These are phyloP conservation scores for Phylloporus sp. DNA, from an alignment of 768 basidiomycete species.

Conservation along the genomic window DNA sequence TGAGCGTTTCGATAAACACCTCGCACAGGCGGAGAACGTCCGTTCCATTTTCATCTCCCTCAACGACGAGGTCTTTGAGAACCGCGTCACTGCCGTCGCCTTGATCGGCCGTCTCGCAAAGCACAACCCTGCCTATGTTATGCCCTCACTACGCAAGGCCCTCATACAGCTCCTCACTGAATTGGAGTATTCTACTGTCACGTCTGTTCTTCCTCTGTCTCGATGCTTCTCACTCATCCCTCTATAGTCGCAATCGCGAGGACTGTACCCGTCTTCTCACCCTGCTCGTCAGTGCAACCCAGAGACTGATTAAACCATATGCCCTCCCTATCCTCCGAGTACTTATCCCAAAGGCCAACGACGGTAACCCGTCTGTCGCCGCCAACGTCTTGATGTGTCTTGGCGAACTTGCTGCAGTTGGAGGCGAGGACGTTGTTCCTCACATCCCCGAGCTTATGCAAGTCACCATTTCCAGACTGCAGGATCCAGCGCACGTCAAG, in stretches of 20 bases:
- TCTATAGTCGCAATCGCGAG: conserved; percentile 72
- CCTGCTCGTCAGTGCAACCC: conserved; percentile 84
- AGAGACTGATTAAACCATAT: conserved; percentile 93
- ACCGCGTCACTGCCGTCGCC: conserved; percentile 83
- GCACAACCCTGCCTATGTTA: conserved; percentile 98
- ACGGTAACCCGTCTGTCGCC: conserved; percentile 81
- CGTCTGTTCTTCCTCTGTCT: conserved; percentile 45
- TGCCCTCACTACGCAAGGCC: conserved; percentile 94
- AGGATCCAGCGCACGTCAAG: conserved; percentile 86
- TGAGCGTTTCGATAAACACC: conserved; percentile 92
- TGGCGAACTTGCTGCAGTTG: conserved; percentile 89
- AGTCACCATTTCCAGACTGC: conserved; percentile 81
- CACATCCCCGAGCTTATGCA: conserved; percentile 87
- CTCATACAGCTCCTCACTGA: conserved; percentile 95
- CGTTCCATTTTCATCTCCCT: conserved; percentile 94
- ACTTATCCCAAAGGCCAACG: conserved; percentile 84
- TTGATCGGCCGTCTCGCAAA: conserved; percentile 91
- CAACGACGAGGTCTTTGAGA: conserved; percentile 94
- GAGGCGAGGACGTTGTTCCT: conserved; percentile 84
- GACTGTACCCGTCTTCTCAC: conserved; percentile 91
- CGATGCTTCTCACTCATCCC: background rate
- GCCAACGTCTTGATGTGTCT: conserved; percentile 92
- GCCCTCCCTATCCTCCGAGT: conserved; percentile 93
- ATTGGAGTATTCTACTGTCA: conserved; percentile 89
- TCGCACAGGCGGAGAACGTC: conserved; percentile 98